phyloP scores from a whole-genome alignment of 805 yeast genomes.

The Sugiyamaella americana region DNA sequence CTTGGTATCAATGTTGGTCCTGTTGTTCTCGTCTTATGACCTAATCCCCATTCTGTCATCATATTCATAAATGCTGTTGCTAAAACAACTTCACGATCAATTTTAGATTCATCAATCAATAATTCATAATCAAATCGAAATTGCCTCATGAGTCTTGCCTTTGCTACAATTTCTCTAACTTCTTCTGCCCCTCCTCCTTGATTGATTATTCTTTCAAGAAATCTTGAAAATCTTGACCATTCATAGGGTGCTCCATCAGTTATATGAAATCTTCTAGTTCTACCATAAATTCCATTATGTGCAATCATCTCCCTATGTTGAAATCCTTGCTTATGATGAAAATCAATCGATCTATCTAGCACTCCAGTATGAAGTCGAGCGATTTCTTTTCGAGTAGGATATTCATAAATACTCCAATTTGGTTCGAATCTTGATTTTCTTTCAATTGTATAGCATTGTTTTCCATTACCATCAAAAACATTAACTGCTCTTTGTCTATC shows the following conservation, averaged over 20 bases:
- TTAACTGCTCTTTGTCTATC: slow-evolving; percentile 42
- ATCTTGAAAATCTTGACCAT: slow-evolving; percentile 50
- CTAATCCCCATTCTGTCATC: slow-evolving; percentile 63
- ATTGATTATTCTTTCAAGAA: slow-evolving; percentile 46
- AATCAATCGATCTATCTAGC: slow-evolving; percentile 41
- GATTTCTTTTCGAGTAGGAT: slow-evolving; percentile 42
- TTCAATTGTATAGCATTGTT: slow-evolving; percentile 45
- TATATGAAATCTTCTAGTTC: slow-evolving; percentile 43
- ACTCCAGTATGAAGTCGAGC: slow-evolving; percentile 49
- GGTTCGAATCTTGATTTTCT: slow-evolving; percentile 43
- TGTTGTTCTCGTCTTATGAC: slow-evolving; percentile 46
- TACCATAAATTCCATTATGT: slow-evolving; percentile 37
- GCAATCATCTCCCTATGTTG: slow-evolving; percentile 40
- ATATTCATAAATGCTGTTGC: slow-evolving; percentile 58
- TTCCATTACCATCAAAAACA: slow-evolving; percentile 45
- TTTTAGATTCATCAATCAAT: slow-evolving; percentile 41
- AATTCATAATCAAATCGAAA: slow-evolving; percentile 56
- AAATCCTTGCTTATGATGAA: slow-evolving; percentile 42
- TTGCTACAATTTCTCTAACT: slow-evolving; percentile 46
- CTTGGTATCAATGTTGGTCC: slow-evolving; percentile 40
- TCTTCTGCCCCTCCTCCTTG: slow-evolving; percentile 56
- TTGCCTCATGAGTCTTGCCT: slow-evolving; percentile 51
- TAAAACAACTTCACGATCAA: slow-evolving; percentile 48
- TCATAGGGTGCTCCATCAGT: slow-evolving; percentile 49
- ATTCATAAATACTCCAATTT: slow-evolving; percentile 45